These are phyloP conservation scores for Schizochytrium sp. DNA, from an alignment of 108 stramenopile species.

Conservation along the genomic window DNA sequence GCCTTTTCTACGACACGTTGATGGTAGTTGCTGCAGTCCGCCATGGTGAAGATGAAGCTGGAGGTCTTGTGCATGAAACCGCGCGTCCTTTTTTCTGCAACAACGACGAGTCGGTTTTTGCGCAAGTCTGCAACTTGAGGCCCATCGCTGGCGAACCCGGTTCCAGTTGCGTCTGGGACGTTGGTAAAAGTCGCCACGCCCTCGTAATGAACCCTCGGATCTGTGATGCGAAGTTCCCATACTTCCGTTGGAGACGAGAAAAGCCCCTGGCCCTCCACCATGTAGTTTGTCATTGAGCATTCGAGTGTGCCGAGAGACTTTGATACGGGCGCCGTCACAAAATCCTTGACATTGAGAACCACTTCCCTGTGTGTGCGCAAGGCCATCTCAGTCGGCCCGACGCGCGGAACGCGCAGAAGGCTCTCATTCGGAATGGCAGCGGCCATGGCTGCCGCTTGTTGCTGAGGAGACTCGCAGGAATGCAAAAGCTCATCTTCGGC, in stretches of 20 bases:
- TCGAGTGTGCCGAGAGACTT: neutral
- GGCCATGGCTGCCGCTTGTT: neutral
- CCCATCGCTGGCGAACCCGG: neutral
- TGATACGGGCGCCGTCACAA: neutral
- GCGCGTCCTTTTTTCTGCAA: neutral
- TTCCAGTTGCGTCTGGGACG: neutral
- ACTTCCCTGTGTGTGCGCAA: neutral
- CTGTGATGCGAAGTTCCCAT: constrained; percentile 1
- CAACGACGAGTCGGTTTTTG: neutral
- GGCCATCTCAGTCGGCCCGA: neutral
- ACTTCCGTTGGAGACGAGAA: neutral
- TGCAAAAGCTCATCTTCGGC: neutral
- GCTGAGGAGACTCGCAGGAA: neutral
- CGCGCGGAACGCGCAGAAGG: neutral
- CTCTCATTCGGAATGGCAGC: neutral
- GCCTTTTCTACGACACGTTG: neutral
- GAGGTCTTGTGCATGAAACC: neutral
- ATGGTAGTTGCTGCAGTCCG: neutral
- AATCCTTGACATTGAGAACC: neutral
- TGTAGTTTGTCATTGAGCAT: neutral
- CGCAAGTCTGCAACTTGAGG: neutral
- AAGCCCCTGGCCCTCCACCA: neutral
- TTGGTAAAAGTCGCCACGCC: neutral
- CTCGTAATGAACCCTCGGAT: neutral
- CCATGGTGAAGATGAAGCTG: constrained; percentile 2